phyloP scores from a whole-genome alignment of 179 eudicot species.

The Spergularia azorica region DNA sequence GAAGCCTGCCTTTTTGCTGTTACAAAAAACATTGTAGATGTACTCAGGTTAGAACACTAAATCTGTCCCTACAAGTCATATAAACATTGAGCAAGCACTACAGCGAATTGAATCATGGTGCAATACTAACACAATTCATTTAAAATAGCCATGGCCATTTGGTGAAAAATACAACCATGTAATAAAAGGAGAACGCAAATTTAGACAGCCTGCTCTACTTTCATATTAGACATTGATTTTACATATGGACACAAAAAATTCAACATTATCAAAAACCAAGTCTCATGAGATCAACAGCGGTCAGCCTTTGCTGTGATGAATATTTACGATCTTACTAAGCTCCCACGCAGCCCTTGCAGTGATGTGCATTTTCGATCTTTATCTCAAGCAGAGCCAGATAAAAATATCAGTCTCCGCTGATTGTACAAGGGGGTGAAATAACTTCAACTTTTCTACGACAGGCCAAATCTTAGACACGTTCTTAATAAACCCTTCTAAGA shows the following conservation, averaged over 20 bases:
- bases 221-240: too few species aligned
- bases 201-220: not conserved
- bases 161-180: not conserved
- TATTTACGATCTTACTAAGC: too few species aligned
- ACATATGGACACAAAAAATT: too few species aligned
- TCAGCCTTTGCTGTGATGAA: too few species aligned
- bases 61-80: not conserved
- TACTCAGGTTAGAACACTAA: not conserved
- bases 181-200: not conserved
- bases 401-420: not conserved
- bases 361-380: not conserved
- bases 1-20: slow-evolving; percentile 82
- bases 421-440: too few species aligned
- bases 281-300: not conserved
- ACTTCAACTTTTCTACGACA: too few species aligned
- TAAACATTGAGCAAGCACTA: slow-evolving; percentile 6
- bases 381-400: not conserved
- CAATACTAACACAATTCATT: not conserved
- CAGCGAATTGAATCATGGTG: not conserved
- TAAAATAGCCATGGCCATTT: not conserved
- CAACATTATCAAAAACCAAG: not conserved
- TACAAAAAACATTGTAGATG: not conserved
- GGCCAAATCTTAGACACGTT: not conserved
- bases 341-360: not conserved
- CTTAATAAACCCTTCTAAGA: not conserved